Evolutionary conservation across 108 stramenopile genomes (phyloP).

Genomic region (Skeletonema grethae): DNA sequence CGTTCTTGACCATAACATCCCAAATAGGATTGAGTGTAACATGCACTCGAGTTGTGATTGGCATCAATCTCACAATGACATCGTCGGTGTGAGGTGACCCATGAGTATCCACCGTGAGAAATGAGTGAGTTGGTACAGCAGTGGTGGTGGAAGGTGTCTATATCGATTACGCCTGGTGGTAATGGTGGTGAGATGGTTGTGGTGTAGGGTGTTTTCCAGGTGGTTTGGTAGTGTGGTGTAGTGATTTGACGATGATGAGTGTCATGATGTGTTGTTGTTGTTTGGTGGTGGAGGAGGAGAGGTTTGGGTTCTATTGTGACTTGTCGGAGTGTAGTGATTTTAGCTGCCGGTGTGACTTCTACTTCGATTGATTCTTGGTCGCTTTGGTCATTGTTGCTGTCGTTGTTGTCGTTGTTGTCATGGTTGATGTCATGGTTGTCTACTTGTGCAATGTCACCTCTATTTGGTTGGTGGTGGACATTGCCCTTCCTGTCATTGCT

Average conservation of each 20-base stretch:
- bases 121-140: conserved; percentile 16
- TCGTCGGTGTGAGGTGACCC: conserved; percentile 17
- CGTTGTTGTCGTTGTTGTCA: not conserved
- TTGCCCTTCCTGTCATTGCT: not conserved
- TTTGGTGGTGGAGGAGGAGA: not conserved
- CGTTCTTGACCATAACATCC: conserved; percentile 5
- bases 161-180: conserved; percentile 14
- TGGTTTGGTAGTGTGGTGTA: not conserved
- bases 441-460: conserved; percentile 1
- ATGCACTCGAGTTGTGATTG: conserved; percentile 12
- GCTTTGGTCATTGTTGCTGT: not conserved
- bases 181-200: not conserved
- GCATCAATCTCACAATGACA: conserved; percentile 17
- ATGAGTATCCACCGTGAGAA: conserved; percentile 23
- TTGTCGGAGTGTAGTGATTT: not conserved
- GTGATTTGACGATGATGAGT: not conserved
- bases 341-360: not conserved
- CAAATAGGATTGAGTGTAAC: conserved; percentile 12
- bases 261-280: not conserved
- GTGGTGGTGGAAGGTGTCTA: conserved; percentile 13
- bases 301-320: conserved; percentile 1
- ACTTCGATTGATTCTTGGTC: not conserved
- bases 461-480: not conserved
- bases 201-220: conserved; percentile 2
- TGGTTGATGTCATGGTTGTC: too few relatives aligned